Conservation (phyloP, 164 flowering plant genomes). For the Litsea cubeba region DNA sequence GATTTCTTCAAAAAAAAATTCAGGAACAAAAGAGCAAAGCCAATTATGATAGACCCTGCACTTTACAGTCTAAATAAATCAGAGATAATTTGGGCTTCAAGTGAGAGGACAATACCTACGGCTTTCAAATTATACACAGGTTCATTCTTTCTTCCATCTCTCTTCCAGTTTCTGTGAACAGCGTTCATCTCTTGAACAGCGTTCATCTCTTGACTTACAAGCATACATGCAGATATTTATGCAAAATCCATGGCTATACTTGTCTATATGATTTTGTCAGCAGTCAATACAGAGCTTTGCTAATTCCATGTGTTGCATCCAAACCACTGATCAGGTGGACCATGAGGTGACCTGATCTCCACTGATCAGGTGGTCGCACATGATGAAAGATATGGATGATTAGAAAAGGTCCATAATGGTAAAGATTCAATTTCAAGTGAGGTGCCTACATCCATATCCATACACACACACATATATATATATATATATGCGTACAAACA, state of each 20-base stretch:
- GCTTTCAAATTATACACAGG: conserved; percentile 93
- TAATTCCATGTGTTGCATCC: not conserved
- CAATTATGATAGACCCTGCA: conserved; percentile 85
- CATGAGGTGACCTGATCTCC: not conserved
- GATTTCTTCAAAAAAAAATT: conserved; percentile 1
- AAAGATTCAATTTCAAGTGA: not conserved
- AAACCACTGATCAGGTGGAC: not conserved
- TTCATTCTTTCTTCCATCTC: conserved; percentile 1
- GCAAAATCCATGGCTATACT: not conserved
- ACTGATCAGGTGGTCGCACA: not conserved
- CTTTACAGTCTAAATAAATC: conserved; percentile 76
- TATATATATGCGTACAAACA: too few relatives aligned
- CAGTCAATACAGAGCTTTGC: not conserved
- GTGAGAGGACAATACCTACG: conserved; percentile 74
- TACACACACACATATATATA: too few relatives aligned
- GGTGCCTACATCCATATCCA: not conserved
- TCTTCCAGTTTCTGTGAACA: not conserved
- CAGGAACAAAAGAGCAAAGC: conserved; percentile 89
- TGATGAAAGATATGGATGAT: not conserved
- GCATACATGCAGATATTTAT: not conserved
- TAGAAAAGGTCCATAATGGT: not conserved
- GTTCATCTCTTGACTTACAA: not conserved
- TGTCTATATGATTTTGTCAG: not conserved
- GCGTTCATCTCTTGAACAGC: not conserved
- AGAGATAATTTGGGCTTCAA: conserved; percentile 79